phyloP scores from a whole-genome alignment of 352 stramenopile species.

The Phytophthora agathidicida region DNA sequence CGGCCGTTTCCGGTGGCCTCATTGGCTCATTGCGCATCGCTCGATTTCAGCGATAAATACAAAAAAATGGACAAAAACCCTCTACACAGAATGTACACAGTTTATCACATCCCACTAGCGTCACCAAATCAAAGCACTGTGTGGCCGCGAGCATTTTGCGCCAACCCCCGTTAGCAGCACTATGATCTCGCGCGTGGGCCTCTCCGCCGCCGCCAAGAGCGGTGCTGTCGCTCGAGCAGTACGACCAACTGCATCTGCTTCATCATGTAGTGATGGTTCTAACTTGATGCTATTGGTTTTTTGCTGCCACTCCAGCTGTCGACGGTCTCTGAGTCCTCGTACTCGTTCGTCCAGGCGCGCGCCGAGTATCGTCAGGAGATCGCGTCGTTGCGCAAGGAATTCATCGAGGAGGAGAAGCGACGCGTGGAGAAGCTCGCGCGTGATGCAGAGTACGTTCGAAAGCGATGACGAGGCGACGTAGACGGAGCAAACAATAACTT shows the following conservation, averaged over 20 bases:
- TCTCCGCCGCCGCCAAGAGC: constrained; percentile 33
- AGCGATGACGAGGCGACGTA: not conserved
- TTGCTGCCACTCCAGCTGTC: constrained; percentile 42
- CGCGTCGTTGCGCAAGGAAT: constrained; percentile 68
- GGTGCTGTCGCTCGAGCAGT: constrained; percentile 37
- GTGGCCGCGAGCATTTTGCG: constrained; percentile 31
- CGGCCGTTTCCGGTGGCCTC: constrained; percentile 24
- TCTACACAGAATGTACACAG: no score
- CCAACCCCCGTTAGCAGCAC: constrained; percentile 19
- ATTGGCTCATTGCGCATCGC: constrained; percentile 30
- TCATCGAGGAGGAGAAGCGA: constrained; percentile 72
- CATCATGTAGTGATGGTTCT: not conserved
- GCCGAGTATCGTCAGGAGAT: constrained; percentile 76
- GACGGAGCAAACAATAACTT: not conserved
- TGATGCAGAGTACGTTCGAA: constrained; percentile 74
- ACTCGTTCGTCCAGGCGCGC: constrained; percentile 80
- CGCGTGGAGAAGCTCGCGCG: constrained; percentile 82
- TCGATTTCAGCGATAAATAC: no score
- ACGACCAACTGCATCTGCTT: constrained; percentile 5
- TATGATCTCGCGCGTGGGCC: constrained; percentile 42
- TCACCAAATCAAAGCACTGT: no score
- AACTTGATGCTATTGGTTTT: not conserved
- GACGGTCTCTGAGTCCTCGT: constrained; percentile 36
- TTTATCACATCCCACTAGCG: no score
- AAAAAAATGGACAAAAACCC: no score